Conservation (phyloP, 345 rosid genomes). For the Chamaenerion angustifolium region DNA sequence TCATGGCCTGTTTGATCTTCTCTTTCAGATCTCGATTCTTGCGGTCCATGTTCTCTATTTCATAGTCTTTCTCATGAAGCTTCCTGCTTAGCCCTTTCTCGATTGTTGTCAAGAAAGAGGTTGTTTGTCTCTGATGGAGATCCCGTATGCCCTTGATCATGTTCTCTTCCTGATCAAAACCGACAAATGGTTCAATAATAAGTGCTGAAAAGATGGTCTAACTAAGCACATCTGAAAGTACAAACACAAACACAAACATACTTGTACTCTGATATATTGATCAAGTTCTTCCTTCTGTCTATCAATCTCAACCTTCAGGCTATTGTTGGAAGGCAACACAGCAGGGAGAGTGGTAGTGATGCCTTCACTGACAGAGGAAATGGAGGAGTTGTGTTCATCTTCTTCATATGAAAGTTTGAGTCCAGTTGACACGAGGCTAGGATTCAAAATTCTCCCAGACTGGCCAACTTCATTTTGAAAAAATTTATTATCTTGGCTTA, state of each 20-base stretch:
- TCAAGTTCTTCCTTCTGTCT: conserved; percentile 49
- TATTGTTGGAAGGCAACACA: no score
- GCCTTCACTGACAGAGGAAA: conserved; percentile 41
- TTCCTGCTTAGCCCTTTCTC: conserved; percentile 46
- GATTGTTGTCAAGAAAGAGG: conserved; percentile 33
- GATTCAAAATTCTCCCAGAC: conserved; percentile 31
- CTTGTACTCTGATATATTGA: conserved; percentile 43
- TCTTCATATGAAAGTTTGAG: conserved; percentile 52
- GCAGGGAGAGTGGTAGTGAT: conserved; percentile 25
- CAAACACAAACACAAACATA: conserved; percentile 10
- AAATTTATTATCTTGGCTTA: conserved; percentile 28
- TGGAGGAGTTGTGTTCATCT: conserved; percentile 58
- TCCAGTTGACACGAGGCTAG: conserved; percentile 53
- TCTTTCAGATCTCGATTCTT: conserved; percentile 53
- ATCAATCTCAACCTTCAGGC: conserved; percentile 35
- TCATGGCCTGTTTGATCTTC: conserved; percentile 36
- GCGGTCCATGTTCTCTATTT: conserved; percentile 41
- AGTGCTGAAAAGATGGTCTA: no score
- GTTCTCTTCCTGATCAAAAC: conserved; percentile 38
- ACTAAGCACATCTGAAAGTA: not conserved
- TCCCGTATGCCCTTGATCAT: conserved; percentile 41
- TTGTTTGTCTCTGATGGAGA: conserved; percentile 36
- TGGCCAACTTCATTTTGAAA: conserved; percentile 26
- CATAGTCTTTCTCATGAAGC: conserved; percentile 48
- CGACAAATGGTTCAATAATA: not conserved